phyloP scores from a whole-genome alignment of 1,139 yeast species.

The Scheffersomyces cryptocercus region DNA sequence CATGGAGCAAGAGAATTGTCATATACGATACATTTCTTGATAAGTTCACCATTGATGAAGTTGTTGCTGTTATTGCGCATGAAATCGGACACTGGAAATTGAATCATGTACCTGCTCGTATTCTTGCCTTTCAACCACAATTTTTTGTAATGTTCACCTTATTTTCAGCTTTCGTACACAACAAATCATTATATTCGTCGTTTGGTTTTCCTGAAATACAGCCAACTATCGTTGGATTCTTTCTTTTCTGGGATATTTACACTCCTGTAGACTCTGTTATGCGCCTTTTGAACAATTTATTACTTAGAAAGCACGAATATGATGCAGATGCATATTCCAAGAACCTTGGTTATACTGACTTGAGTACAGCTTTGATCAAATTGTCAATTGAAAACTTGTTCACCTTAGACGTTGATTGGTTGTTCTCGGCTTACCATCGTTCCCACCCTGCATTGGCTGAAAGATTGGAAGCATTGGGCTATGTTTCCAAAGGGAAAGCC shows the following conservation, averaged over 20 bases:
- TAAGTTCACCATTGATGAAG: constrained; percentile 73
- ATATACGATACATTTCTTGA: constrained; percentile 86
- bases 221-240: constrained; percentile 80
- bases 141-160: constrained; percentile 64
- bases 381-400: constrained; percentile 79
- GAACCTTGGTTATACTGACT: constrained; percentile 65
- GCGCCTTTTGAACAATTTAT: constrained; percentile 64
- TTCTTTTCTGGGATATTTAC: constrained; percentile 70
- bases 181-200: constrained; percentile 70
- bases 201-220: constrained; percentile 69
- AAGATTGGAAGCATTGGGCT: constrained; percentile 73
- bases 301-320: constrained; percentile 84
- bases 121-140: constrained; percentile 66
- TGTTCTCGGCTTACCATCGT: constrained; percentile 84
- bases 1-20: constrained; percentile 95
- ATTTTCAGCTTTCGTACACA: constrained; percentile 78
- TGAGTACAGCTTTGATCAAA: constrained; percentile 71
- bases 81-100: constrained; percentile 98
- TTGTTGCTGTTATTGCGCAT: constrained; percentile 93
- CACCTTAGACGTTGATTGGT: constrained; percentile 83
- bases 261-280: constrained; percentile 73
- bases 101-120: constrained; percentile 75
- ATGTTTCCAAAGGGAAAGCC: constrained; percentile 47
- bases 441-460: constrained; percentile 92
- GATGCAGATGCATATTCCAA: constrained; percentile 90